Percentiles rank a stretch among this genome's conserved stretches.
Evolutionary conservation across 1,284 basidiomycete species (phyloP).

Genomic region (Moniliophthora roreri): DNA sequence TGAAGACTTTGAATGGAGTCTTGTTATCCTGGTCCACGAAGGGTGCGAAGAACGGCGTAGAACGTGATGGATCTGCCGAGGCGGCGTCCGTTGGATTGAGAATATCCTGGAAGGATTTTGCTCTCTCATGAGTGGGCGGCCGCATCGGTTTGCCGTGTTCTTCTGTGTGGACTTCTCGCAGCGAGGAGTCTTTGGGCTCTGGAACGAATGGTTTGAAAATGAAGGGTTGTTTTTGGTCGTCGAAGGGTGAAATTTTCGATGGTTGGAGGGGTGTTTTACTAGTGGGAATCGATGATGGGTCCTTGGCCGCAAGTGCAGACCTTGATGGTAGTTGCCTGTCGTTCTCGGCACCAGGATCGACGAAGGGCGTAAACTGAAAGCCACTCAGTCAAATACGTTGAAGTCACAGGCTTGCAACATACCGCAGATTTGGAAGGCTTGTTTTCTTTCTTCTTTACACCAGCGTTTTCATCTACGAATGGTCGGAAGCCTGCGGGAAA

Average conservation of each 20-base stretch:
- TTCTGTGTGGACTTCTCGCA: conserved; percentile 47
- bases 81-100: conserved; percentile 22
- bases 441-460: conserved; percentile 20
- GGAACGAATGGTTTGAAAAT: conserved; percentile 45
- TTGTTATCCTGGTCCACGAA: conserved; percentile 45
- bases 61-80: conserved; percentile 2
- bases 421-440: conserved; percentile 16
- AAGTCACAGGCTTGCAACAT: background rate
- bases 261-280: conserved; percentile 18
- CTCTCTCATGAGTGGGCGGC: conserved; percentile 39
- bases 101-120: conserved; percentile 41
- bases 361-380: conserved; percentile 21
- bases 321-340: conserved; percentile 6
- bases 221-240: background rate
- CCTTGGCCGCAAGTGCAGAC: background rate
- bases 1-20: conserved; percentile 73
- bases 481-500: conserved; percentile 47
- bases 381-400: background rate
- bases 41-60: conserved; percentile 42
- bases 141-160: conserved; percentile 41
- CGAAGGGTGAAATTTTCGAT: background rate
- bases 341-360: conserved; percentile 38
- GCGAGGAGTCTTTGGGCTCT: conserved; percentile 37
- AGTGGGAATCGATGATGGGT: conserved; percentile 11
- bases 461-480: conserved; percentile 59